phyloP scores from a whole-genome alignment of 352 stramenopile genomes.

The Globisporangium spinosum region DNA sequence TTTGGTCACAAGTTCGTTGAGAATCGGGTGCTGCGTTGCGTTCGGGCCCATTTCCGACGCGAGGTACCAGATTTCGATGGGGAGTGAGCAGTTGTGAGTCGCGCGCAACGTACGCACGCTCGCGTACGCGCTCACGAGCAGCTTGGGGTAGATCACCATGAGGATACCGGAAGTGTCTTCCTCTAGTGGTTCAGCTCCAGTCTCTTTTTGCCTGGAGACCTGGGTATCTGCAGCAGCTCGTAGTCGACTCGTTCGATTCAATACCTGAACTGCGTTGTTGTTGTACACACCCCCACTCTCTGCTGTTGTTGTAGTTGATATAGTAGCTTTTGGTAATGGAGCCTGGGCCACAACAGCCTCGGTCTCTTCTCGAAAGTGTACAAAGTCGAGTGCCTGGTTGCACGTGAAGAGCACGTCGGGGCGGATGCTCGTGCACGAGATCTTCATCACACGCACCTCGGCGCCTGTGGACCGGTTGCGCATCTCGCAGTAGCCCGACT shows the following conservation, averaged over 20 bases:
- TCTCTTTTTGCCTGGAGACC: not conserved
- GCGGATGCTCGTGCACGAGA: conserved; percentile 30
- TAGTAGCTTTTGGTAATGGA: not conserved
- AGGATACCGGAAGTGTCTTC: conserved; percentile 27
- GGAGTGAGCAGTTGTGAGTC: conserved; percentile 36
- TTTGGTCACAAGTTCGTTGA: conserved; percentile 22
- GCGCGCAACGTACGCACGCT: conserved; percentile 36
- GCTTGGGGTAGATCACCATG: conserved; percentile 56
- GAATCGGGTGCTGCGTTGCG: conserved; percentile 18
- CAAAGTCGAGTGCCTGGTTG: conserved; percentile 40
- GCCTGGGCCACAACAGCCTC: conserved; percentile 1
- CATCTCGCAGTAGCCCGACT: conserved; percentile 51
- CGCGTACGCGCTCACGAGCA: conserved; percentile 41
- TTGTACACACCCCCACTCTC: not conserved
- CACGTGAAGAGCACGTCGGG: conserved; percentile 40
- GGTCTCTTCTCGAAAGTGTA: conserved; percentile 24
- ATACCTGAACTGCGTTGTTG: not conserved
- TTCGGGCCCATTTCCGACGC: conserved; percentile 34
- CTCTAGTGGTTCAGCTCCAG: not conserved
- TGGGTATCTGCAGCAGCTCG: not conserved
- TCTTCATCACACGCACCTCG: conserved; percentile 37
- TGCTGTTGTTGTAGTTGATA: not conserved
- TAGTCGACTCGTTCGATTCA: not conserved
- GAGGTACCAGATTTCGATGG: conserved; percentile 60
- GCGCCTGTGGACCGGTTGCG: conserved; percentile 29